Base-by-base conservation (phyloP, 495 filamentous ascomycete genomes). In the Aspergillus steynii region DNA sequence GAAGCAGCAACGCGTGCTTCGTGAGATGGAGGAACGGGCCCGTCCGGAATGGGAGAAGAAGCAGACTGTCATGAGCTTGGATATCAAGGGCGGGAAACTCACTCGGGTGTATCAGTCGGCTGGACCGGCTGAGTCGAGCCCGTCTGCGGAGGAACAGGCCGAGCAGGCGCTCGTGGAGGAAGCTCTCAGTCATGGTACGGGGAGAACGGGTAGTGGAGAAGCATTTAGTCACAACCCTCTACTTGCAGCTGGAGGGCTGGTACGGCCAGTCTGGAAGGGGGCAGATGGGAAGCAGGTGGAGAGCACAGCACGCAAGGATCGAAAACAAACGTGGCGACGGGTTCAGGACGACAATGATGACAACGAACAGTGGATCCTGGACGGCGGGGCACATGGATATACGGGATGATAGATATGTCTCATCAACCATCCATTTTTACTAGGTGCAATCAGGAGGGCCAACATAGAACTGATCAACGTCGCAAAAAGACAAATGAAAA, bases 11-110 rank as follows among this genome's bases (percentile, higher is more conserved):
- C 92, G 90, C 67, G 80, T 93, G 5, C 69, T 96, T 66, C 74
- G 91, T 5, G 91, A 96, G 79, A 87, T 95, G 80, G 93, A 97
- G 59, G 96, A 93, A 85, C 90, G 90, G 63, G 89, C 90, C 3
- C 83, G 88, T 59, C 94, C 95, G 1, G 95, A 96, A 61, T 99
- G 91, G 74, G 95, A 99, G 76, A 98, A 95, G 82, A 84, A 93
- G 63, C 86, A 83, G 67, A 86, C 93, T 61, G 90, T 99, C 0
- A 87, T 96, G 56, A 92, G 89, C 64, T 86, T 97, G 54, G 94
- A 97, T 74, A 71, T 97, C 2, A 84, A 85, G 29, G 90, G 88
- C 6, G 86, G 88, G 27, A 92, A 90, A 65, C 86, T 93, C 0
- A 85, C 92, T 3, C 85, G 84, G 20, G 74, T 89, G 80, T 80